Conservation (phyloP, 2,329 filamentous ascomycete species). For the Ophiocordyceps unilateralis region DNA sequence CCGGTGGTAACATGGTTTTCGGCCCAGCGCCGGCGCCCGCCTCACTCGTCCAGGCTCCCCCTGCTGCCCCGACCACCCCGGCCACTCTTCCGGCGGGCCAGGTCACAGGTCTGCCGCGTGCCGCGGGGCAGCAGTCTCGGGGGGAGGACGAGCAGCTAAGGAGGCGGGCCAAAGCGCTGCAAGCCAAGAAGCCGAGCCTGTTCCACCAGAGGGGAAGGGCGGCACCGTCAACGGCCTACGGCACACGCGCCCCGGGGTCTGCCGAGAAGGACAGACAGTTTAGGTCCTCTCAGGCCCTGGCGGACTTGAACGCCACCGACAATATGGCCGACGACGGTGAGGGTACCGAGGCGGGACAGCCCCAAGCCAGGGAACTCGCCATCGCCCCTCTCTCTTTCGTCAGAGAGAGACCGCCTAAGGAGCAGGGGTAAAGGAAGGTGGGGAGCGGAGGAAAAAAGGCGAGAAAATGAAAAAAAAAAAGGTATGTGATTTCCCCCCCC, state of each 20-base stretch:
- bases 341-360: neutral
- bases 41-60: neutral
- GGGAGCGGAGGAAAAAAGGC: no score
- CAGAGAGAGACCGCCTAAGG: no score
- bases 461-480: no score
- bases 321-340: neutral
- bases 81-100: neutral
- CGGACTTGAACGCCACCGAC: neutral
- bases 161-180: constrained; percentile 1
- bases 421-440: no score
- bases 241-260: constrained; percentile 1
- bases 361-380: neutral
- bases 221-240: constrained; percentile 1
- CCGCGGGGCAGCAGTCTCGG: neutral
- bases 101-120: neutral
- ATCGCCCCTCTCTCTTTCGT: no score
- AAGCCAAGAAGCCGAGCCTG: neutral
- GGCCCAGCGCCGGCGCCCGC: neutral
- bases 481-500: no score
- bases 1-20: constrained; percentile 1
- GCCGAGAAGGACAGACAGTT: constrained; percentile 1
- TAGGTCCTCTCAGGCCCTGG: constrained; percentile 1
- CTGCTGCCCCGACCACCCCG: neutral
- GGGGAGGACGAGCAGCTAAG: neutral
- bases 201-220: neutral